Conservation (phyloP, 345 rosid genomes). For the Eucalyptus marginata region DNA sequence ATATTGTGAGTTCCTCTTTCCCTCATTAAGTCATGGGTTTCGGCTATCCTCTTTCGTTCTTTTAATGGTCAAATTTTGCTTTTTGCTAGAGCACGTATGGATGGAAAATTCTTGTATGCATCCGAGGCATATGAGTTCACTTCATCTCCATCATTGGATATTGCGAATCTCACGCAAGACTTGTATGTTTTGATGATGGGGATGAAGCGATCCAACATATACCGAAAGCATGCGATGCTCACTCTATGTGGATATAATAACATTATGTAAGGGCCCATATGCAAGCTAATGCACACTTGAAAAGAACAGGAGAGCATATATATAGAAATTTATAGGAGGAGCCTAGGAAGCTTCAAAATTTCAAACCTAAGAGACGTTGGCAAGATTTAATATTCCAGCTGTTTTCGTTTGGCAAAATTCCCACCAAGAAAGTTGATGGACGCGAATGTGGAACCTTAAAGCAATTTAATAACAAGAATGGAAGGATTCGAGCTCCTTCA, state of each 20-base stretch:
- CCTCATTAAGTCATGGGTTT: neutral
- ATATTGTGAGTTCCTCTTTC: neutral
- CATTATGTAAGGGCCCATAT: neutral
- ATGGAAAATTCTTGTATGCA: neutral
- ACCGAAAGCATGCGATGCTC: neutral
- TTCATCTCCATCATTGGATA: neutral
- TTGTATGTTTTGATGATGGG: accelerated
- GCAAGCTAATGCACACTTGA: neutral
- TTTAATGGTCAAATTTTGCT: neutral
- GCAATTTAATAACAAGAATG: neutral
- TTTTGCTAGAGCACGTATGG: neutral
- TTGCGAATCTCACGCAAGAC: accelerated
- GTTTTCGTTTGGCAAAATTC: neutral
- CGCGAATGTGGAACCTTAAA: neutral
- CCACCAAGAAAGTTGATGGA: neutral
- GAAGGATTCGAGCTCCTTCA: neutral
- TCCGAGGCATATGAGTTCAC: neutral
- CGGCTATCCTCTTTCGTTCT: neutral
- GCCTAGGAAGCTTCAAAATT: neutral
- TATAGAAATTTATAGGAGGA: neutral
- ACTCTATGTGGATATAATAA: neutral
- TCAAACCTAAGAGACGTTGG: neutral
- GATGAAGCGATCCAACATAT: neutral
- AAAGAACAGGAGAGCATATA: neutral
- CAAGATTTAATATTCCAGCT: neutral